Evolutionary conservation across 2,329 filamentous ascomycete genomes (phyloP).

Genomic region (Trichoderma pleuroti): DNA sequence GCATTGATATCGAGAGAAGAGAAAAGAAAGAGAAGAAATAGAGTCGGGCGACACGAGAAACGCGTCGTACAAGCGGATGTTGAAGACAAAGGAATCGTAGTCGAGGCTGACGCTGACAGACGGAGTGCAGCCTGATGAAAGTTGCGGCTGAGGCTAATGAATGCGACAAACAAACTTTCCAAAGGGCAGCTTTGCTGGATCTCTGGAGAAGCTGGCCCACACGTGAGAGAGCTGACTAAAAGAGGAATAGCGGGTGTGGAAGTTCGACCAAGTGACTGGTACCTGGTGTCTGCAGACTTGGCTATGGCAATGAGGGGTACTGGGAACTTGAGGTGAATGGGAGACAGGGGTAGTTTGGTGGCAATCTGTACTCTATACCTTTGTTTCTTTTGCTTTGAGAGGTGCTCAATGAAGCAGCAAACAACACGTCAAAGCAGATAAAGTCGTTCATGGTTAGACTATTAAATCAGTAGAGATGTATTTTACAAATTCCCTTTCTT

Average conservation of each 20-base stretch:
- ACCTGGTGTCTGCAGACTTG: background rate
- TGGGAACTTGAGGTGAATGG: background rate
- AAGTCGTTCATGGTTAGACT: fast-evolving
- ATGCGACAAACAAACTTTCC: slow-evolving; percentile 1
- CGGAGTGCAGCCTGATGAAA: background rate
- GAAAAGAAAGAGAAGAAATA: background rate
- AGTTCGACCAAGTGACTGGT: background rate
- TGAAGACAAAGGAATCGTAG: background rate
- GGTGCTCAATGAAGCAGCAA: background rate
- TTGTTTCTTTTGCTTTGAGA: background rate
- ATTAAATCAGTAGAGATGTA: background rate
- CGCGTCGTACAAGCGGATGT: background rate
- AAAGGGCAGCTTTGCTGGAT: background rate
- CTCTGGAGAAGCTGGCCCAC: background rate
- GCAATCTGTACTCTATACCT: background rate
- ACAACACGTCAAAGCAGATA: background rate
- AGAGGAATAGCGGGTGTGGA: background rate
- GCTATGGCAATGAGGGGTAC: background rate
- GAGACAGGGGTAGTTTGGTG: background rate
- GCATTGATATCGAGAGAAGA: slow-evolving; percentile 11
- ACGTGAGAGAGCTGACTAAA: slow-evolving; percentile 11
- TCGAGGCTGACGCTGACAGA: background rate
- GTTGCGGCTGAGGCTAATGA: slow-evolving; percentile 4
- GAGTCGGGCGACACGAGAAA: slow-evolving; percentile 4
- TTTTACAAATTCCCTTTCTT: background rate